Base-by-base conservation (phyloP, 2,329 filamentous ascomycete genomes). In the Pseudocercospora fijiensis region DNA sequence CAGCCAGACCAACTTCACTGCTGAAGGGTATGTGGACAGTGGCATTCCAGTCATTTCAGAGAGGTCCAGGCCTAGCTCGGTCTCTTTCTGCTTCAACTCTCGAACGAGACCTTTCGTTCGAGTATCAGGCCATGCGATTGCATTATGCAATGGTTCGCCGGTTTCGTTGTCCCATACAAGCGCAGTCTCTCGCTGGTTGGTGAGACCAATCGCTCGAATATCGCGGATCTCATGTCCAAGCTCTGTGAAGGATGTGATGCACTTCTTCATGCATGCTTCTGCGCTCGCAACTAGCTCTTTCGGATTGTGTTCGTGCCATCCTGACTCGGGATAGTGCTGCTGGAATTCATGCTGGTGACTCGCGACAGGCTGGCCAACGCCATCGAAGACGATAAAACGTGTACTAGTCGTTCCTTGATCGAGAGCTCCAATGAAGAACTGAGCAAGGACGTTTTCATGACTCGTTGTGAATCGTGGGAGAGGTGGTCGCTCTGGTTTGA, bases 271-370 rank as follows among this genome's bases (percentile, higher is more conserved):
- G 77, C 92, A 96, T 66, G 84, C 83, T 72, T 91, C 85, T 30
- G 93, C 91, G 1, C 91, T 90, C 58, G 81, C 79, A 55, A 96
- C 82, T 58, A 96, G 85, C 73, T 92, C 90, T 56, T 86, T 78
- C 2, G 92, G 91, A 72, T 96, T 89, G 74, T 96, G 92, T 76
- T 96, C 92, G 76, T 96, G 91, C 91, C 91, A 96, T 77, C 93
- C 93, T 68, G 92, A 89, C 65, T 92, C 83, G 18, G 91, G 91
- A 77, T 96, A 94, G 64, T 89, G 85, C 75, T 96, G 93, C 67
- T 87, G 86, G 74, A 96, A 93, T 76, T 96, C 91, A 68, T 93
- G 87, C 79, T 96, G 92, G 75, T 96, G 91, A 71, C 87, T 88
- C 47, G 90, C 91, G 47, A 95, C 85, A 3, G 90, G 90, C 62